phyloP scores from a whole-genome alignment of 1,284 basidiomycete species.

The Gymnopus androsaceus region DNA sequence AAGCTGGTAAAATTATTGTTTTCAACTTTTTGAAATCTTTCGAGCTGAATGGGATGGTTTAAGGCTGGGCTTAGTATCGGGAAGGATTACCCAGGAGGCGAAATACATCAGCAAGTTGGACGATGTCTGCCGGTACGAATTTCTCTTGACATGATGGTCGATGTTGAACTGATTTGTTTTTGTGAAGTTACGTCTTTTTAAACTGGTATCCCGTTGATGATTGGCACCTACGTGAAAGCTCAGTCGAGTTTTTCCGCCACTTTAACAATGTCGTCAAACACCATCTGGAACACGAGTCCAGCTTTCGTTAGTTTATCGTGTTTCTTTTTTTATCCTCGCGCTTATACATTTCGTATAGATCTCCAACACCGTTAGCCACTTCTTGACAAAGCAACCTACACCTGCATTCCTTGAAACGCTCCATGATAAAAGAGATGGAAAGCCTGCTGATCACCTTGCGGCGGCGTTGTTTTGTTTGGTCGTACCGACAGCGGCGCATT shows the following conservation, averaged over 20 bases:
- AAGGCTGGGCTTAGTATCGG: slow-evolving; percentile 56
- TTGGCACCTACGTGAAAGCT: slow-evolving; percentile 57
- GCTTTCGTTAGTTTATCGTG: slow-evolving; percentile 12
- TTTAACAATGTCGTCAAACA: slow-evolving; percentile 43
- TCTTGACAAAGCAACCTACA: not conserved
- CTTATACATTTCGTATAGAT: not conserved
- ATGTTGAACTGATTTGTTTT: not conserved
- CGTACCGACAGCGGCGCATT: slow-evolving; percentile 52
- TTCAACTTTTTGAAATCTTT: not conserved
- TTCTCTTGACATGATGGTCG: not conserved
- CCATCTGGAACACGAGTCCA: slow-evolving; percentile 35
- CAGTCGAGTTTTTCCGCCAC: slow-evolving; percentile 40
- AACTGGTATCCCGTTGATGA: slow-evolving; percentile 57
- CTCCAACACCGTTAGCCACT: slow-evolving; percentile 3
- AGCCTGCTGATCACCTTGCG: slow-evolving; percentile 36
- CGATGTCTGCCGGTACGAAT: slow-evolving; percentile 53
- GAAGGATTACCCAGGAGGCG: slow-evolving; percentile 52
- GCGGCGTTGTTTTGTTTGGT: slow-evolving; percentile 47
- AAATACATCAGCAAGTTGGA: slow-evolving; percentile 54
- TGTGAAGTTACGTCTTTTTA: slow-evolving; percentile 56
- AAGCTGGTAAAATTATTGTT: slow-evolving; percentile 50
- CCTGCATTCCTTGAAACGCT: slow-evolving; percentile 27
- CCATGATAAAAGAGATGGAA: slow-evolving; percentile 16
- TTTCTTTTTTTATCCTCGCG: not conserved
- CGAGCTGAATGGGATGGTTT: not conserved